Base-by-base conservation (phyloP, 176 grass and related monocot genomes). In the Zoysia pacifica region DNA sequence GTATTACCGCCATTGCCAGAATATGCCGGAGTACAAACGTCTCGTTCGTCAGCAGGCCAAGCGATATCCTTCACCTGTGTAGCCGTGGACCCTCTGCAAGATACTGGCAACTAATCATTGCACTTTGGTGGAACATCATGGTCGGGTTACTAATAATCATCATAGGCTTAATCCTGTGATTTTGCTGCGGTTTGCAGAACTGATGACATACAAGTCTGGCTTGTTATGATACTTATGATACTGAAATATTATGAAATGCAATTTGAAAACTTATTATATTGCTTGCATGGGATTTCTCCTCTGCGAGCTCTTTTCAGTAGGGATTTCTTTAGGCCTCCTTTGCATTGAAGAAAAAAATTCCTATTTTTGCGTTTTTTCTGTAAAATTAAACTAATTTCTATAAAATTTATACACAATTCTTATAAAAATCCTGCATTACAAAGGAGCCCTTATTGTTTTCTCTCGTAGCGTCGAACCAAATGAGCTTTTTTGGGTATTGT, bases 41-140 rank as follows among this genome's bases (percentile, higher is more conserved):
- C 64, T 77, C 41, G 87, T 97, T 10, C 79, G 87, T 51, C 65
- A 88, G 59, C 94, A 94, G 91, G 74, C 85, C 28, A 97, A 87
- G 82, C 70, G 46, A 46, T 97, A 97, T 48, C 94, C 85, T 62
- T 85, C 88, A 9, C 62, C 36, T 9, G 5, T 92, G 48, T 89
- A 92, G 83, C 11, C 16, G 35, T 36, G 9, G 9, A 70, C 11
- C 42, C 4, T 18, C 69, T 20, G 52, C 53, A 44, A 50, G 62
- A 63, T 63, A 43, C 39, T 73, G 18, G 54, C 39, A n/a, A 58
- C 58, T 39, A 20, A 73, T 51, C 3, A 48, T 44, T 41, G 5
- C n/a, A 43, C 2, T 80, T 80, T 9, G 48, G 20, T 75, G 70
- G 80, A 50, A 64, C 28, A 5, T 44, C 37, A 28, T 36, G 49